Conservation (phyloP, 176 grass and related monocot species). For the Ananas comosus region DNA sequence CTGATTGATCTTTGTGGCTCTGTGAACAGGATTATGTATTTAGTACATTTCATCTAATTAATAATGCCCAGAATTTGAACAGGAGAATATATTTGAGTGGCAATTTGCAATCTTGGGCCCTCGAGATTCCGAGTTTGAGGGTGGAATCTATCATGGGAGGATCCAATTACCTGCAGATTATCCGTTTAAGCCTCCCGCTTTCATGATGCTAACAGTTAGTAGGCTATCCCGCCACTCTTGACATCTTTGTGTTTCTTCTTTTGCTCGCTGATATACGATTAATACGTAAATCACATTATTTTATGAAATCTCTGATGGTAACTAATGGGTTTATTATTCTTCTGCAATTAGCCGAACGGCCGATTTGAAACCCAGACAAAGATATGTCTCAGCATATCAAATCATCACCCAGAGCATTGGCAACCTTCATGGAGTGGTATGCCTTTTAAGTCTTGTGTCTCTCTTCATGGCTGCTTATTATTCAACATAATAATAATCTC, state of each 20-base stretch:
- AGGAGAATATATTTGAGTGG: slow-evolving; percentile 99
- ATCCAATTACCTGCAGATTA: slow-evolving; percentile 92
- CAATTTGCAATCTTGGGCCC: slow-evolving; percentile 91
- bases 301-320: neutral
- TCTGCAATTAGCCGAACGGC: slow-evolving; percentile 66
- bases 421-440: slow-evolving; percentile 98
- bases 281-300: too few species aligned
- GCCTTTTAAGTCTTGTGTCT: neutral
- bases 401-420: slow-evolving; percentile 98
- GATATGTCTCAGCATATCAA: slow-evolving; percentile 97
- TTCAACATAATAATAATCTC: too few species aligned
- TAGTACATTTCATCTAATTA: neutral
- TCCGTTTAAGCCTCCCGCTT: slow-evolving; percentile 95
- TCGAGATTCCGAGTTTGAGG: slow-evolving; percentile 84
- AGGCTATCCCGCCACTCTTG: slow-evolving; percentile 3
- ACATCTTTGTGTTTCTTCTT: neutral
- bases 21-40: neutral
- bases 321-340: slow-evolving; percentile 5
- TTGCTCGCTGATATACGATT: neutral
- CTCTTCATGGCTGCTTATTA: too few species aligned
- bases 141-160: slow-evolving; percentile 90
- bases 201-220: slow-evolving; percentile 79
- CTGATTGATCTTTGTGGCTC: neutral
- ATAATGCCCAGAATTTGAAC: neutral
- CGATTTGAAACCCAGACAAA: slow-evolving; percentile 96